A percentile compares a stretch with the other conserved stretches of the same genome.
Evolutionary conservation across 306 rosid species (phyloP).

Genomic region (Fragaria nilgerrensis): DNA sequence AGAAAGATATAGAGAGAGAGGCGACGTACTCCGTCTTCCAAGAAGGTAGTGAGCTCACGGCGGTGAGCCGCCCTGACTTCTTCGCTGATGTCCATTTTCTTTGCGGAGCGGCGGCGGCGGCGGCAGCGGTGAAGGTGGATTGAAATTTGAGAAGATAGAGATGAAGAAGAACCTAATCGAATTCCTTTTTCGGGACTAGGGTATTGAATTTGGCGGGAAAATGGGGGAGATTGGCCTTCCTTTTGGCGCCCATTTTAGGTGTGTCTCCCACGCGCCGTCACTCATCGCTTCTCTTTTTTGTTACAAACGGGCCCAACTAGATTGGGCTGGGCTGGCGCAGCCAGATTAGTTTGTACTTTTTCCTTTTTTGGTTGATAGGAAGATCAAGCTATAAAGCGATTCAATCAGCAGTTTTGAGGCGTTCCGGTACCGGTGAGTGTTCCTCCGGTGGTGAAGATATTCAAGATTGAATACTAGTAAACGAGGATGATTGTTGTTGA

Average conservation of each 20-base stretch:
- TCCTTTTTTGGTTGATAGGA: no score
- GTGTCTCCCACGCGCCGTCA: no score
- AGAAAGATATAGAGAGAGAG: neutral
- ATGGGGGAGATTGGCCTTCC: neutral
- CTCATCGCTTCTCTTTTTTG: no score
- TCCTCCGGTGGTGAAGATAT: neutral
- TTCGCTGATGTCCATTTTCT: slow-evolving; percentile 77
- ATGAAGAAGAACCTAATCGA: neutral
- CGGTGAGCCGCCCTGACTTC: slow-evolving; percentile 89
- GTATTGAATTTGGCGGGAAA: slow-evolving; percentile 61
- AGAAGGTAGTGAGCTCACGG: slow-evolving; percentile 80
- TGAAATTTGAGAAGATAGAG: neutral
- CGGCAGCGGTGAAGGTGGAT: neutral
- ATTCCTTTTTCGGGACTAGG: slow-evolving; percentile 4
- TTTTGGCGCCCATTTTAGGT: slow-evolving; percentile 40
- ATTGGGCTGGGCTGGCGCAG: no score
- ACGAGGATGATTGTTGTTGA: neutral
- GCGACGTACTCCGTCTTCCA: slow-evolving; percentile 71
- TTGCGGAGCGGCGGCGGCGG: neutral
- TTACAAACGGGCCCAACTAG: neutral
- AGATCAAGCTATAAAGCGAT: neutral
- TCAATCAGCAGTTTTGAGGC: neutral
- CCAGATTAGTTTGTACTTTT: no score
- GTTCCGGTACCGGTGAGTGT: neutral
- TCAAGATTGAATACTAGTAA: neutral